Evolutionary conservation across 108 stramenopile genomes (phyloP).

Genomic region (Fragilaria radians): DNA sequence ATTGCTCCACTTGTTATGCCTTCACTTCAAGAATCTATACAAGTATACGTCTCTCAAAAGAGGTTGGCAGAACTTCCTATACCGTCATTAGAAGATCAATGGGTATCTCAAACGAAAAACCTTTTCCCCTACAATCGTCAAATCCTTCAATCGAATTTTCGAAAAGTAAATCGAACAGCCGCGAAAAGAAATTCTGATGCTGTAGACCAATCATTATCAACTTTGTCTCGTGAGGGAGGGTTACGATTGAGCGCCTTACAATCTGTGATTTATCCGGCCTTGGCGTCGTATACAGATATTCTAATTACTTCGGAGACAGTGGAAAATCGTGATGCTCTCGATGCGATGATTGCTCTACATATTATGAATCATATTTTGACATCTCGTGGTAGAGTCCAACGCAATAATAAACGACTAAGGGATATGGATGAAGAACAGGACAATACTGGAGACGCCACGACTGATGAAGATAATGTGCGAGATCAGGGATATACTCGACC

Average conservation of each 20-base stretch:
- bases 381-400: slow-evolving; percentile 45
- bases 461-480: slow-evolving; percentile 34
- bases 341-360: slow-evolving; percentile 49
- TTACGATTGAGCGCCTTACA: neutral
- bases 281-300: slow-evolving; percentile 49
- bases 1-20: neutral
- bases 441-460: slow-evolving; percentile 17
- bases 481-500: slow-evolving; percentile 89
- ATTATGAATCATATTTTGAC: slow-evolving; percentile 75
- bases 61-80: neutral
- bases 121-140: slow-evolving; percentile 12
- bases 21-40: neutral
- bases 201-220: neutral
- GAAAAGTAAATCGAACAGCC: slow-evolving; percentile 10
- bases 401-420: slow-evolving; percentile 57
- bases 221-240: neutral
- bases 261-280: slow-evolving; percentile 21
- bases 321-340: slow-evolving; percentile 38
- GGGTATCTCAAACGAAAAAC: neutral
- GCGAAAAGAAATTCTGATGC: slow-evolving; percentile 11
- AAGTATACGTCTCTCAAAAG: neutral
- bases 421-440: slow-evolving; percentile 18
- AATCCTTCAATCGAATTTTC: slow-evolving; percentile 30
- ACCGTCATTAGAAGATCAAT: neutral
- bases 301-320: slow-evolving; percentile 36